These are phyloP conservation scores for Rhododendron ovatum DNA, from an alignment of 148 eudicot genomes.

Conservation along the genomic window DNA sequence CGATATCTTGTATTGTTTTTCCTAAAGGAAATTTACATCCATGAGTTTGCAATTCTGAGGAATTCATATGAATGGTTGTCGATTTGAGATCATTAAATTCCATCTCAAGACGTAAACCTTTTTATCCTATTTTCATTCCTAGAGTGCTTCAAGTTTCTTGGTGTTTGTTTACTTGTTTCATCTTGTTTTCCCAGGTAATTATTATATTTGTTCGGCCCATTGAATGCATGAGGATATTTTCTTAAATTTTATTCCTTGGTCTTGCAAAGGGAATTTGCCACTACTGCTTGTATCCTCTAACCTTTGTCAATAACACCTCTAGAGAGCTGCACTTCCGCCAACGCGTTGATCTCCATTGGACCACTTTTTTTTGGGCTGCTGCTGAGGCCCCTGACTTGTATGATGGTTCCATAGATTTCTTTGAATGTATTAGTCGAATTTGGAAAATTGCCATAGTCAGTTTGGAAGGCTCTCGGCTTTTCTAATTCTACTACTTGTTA, in stretches of 20 bases:
- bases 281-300: not conserved
- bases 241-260: not conserved
- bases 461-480: constrained; percentile 6
- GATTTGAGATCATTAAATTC: constrained; percentile 1
- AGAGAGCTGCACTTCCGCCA: not conserved
- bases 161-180: constrained; percentile 1
- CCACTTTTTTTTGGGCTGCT: not conserved
- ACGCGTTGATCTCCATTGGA: not conserved
- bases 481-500: not conserved
- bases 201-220: not conserved
- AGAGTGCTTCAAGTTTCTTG: not conserved
- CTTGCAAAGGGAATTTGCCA: not conserved
- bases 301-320: not conserved
- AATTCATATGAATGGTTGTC: not conserved
- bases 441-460: not conserved
- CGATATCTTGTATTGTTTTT: not conserved
- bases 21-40: not conserved
- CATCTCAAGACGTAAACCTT: not conserved
- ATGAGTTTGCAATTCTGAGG: not conserved
- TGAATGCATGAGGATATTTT: not conserved
- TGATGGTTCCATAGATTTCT: not conserved
- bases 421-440: not conserved
- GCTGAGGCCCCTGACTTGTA: not conserved
- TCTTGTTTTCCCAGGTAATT: not conserved
- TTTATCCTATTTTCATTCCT: not conserved